Evolutionary conservation across 2,329 filamentous ascomycete species (phyloP).

Genomic region (Parastagonospora avenae): DNA sequence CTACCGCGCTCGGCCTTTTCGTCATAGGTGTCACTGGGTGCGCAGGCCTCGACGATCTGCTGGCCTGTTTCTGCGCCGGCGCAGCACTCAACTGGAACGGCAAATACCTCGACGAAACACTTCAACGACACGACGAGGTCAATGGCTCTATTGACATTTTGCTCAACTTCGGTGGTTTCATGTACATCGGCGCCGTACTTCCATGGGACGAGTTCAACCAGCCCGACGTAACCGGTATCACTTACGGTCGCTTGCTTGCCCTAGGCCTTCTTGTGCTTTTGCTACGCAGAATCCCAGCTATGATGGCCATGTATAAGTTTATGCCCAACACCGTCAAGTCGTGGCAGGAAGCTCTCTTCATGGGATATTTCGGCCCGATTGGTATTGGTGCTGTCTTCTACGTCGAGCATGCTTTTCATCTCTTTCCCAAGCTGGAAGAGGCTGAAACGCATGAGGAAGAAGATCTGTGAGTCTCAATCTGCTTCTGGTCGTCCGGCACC

Average conservation of each 20-base stretch:
- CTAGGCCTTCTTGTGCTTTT: conserved; percentile 60
- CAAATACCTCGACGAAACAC: conserved; percentile 61
- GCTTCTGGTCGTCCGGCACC: too few relatives aligned
- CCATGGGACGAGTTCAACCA: conserved; percentile 62
- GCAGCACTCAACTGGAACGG: conserved; percentile 67
- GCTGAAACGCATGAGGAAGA: conserved; percentile 50
- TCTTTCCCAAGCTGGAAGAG: conserved; percentile 50
- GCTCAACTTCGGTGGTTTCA: conserved; percentile 65
- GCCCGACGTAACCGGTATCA: conserved; percentile 60
- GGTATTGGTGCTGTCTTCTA: conserved; percentile 54
- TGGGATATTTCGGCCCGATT: conserved; percentile 61
- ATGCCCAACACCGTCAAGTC: conserved; percentile 59
- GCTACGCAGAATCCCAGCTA: conserved; percentile 63
- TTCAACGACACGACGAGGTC: conserved; percentile 64
- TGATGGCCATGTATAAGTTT: conserved; percentile 60
- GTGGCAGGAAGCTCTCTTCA: conserved; percentile 65
- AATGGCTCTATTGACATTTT: conserved; percentile 64
- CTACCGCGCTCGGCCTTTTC: conserved; percentile 57
- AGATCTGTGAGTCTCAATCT: conserved; percentile 22
- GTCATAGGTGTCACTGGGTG: conserved; percentile 62
- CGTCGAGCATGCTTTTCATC: conserved; percentile 52
- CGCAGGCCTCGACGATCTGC: conserved; percentile 63
- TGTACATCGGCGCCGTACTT: conserved; percentile 62
- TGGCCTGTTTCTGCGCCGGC: conserved; percentile 66
- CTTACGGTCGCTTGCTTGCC: conserved; percentile 55